Conservation (phyloP, 1,139 yeast genomes). For the Pichia sp. region DNA sequence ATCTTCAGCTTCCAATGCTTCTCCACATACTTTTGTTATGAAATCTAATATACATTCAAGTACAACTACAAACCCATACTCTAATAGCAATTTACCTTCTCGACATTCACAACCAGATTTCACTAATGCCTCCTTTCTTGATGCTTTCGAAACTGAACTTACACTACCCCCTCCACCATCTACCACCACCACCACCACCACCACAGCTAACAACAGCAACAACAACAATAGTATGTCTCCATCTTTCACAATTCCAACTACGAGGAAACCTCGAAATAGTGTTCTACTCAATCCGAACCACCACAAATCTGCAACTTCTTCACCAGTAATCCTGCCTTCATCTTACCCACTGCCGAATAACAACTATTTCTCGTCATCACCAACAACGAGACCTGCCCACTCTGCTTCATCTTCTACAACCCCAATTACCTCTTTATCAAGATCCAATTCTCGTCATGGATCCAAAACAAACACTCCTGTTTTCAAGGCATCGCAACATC, state of each 20-base stretch:
- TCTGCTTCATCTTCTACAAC: neutral
- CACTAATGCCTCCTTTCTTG: slow-evolving; percentile 13
- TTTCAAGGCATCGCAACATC: neutral
- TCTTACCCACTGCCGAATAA: slow-evolving; percentile 3
- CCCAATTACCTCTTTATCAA: too few species aligned
- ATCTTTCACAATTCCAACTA: too few species aligned
- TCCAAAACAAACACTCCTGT: neutral
- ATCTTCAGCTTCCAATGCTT: neutral
- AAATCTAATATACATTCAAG: too few species aligned
- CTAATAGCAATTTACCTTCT: too few species aligned
- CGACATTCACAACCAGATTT: neutral
- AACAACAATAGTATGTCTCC: too few species aligned
- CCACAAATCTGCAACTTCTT: slow-evolving; percentile 34
- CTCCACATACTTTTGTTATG: too few species aligned
- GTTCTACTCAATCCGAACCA: slow-evolving; percentile 29
- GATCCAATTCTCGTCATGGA: neutral
- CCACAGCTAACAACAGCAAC: too few species aligned
- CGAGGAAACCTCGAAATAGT: slow-evolving; percentile 19
- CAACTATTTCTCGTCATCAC: too few species aligned
- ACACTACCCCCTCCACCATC: slow-evolving; percentile 25
- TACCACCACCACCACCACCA: neutral
- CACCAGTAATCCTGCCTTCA: slow-evolving; percentile 31
- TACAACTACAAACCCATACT: too few species aligned
- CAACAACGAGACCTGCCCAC: neutral
- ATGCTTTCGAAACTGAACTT: slow-evolving; percentile 22